Evolutionary conservation across 208 protist genomes (phyloP).

Genomic region (Wallacemonas sp.): DNA sequence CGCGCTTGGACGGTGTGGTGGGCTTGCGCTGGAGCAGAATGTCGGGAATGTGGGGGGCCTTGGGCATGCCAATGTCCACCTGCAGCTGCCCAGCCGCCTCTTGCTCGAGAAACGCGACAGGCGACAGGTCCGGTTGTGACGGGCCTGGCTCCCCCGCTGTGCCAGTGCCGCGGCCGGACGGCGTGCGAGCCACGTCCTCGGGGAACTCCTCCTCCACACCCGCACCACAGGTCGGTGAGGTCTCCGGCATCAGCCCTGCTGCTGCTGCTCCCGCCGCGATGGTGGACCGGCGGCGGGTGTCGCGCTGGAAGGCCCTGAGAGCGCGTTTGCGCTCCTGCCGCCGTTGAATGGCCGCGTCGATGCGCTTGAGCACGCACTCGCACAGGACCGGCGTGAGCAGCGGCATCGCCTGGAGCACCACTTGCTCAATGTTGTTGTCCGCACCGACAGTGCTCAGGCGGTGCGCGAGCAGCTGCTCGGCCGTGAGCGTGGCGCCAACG

Average conservation of each 20-base stretch:
- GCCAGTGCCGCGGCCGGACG: not conserved
- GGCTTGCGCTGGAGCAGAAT: not conserved
- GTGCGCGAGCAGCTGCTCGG: not conserved
- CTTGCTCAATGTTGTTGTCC: constrained; percentile 33
- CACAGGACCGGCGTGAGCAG: constrained; percentile 35
- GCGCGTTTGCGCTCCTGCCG: constrained; percentile 28
- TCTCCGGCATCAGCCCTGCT: too few relatives aligned
- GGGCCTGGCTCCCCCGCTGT: too few relatives aligned
- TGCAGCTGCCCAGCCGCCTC: constrained; percentile 6
- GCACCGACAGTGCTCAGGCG: constrained; percentile 7
- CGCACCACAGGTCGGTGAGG: not conserved
- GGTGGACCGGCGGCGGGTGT: not conserved
- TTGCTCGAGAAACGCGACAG: constrained; percentile 7
- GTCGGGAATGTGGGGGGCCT: constrained; percentile 1
- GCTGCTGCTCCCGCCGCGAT: not conserved
- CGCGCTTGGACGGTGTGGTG: not conserved
- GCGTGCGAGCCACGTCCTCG: constrained; percentile 12
- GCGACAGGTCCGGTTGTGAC: not conserved
- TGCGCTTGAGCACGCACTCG: constrained; percentile 29
- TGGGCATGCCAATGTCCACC: constrained; percentile 11
- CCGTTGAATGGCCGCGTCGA: constrained; percentile 32
- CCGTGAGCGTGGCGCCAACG: not conserved
- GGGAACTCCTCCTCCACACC: constrained; percentile 14
- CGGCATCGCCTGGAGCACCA: constrained; percentile 28
- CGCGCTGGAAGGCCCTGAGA: constrained; percentile 1